Evolutionary conservation across 2,329 filamentous ascomycete species (phyloP), one percentile per base, ranked within the genome.

Genomic region (Cytospora paraplurivora): DNA sequence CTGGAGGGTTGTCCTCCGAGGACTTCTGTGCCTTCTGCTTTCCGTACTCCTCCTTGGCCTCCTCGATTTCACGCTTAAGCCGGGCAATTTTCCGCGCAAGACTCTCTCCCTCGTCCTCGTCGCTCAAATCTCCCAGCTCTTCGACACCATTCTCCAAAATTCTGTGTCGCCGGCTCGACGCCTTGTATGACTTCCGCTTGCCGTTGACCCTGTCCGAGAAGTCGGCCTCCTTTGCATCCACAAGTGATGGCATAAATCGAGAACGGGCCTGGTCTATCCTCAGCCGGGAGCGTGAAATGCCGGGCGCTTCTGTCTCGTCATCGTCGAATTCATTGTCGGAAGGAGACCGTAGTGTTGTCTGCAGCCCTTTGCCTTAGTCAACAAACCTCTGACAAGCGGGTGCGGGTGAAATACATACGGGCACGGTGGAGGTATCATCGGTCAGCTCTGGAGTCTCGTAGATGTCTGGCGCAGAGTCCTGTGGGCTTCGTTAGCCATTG

Each of bases 381-480:
- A 50, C 21, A 34, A n/a, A 6, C 12, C 7, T 8, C 3, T 15
- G 17, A 17, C n/a, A 34, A 52, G 7, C 2, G 47, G n/a, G n/a
- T n/a, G n/a, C 17, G 32, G 33, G 49, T 12, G 27, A 10, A 49
- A 53, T 52, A 76, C 85, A 76, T 79, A 94, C 91, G 62, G 88
- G 91, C 63, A 93, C 80, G 55, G 93, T 97, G 27, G 93, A 96
- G 67, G 87, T 90, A 76, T 96, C 93, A 73, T 97, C 92, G 62
- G 90, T 94, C 69, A 97, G 81, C 62, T 96, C 93, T 68, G 94
- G 93, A 17, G 95, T 98, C 78, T 98, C 94, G 81, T 97, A 98
- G 71, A 97, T 92, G 73, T 98, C 95, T 69, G 93, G 93, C 34
- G 93, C 93, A 61, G 89, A 90, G 78, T 97, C 93, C 91, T 96